phyloP scores from a whole-genome alignment of 768 basidiomycete species.

The Panaeolus papilionaceus region DNA sequence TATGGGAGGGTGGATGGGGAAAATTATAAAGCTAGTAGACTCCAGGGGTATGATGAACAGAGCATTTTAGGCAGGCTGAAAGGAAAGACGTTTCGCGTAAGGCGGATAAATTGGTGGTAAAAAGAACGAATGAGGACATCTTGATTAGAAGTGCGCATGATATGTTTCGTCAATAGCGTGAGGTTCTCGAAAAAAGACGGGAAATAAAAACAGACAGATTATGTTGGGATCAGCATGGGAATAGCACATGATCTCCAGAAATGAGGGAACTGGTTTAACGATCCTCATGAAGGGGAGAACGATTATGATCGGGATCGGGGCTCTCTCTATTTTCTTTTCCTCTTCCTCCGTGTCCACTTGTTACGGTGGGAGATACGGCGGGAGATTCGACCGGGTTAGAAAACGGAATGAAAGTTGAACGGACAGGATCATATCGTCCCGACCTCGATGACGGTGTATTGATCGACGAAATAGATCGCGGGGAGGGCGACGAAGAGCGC shows the following conservation, averaged over 20 bases:
- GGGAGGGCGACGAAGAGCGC: constrained; percentile 28
- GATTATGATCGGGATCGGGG: constrained; percentile 26
- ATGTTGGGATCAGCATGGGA: constrained; percentile 23
- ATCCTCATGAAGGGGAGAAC: constrained; percentile 28
- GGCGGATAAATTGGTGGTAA: constrained; percentile 25
- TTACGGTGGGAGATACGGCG: constrained; percentile 24
- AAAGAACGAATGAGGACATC: constrained; percentile 34
- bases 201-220: constrained; percentile 23
- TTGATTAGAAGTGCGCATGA: constrained; percentile 35
- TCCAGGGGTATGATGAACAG: constrained; percentile 28
- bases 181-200: constrained; percentile 26
- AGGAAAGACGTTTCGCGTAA: constrained; percentile 32
- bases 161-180: constrained; percentile 37
- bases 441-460: constrained; percentile 38
- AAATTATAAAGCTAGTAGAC: constrained; percentile 33
- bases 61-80: constrained; percentile 37
- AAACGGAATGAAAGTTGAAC: constrained; percentile 48
- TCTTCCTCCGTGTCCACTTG: constrained; percentile 26
- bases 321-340: constrained; percentile 27
- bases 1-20: constrained; percentile 22
- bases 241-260: constrained; percentile 25
- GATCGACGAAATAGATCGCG: constrained; percentile 28
- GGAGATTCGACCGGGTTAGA: constrained; percentile 32
- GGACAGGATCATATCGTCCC: constrained; percentile 60
- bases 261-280: constrained; percentile 20